Base-by-base conservation (phyloP, 129 eudicot species). In the Deinandra increscens region DNA sequence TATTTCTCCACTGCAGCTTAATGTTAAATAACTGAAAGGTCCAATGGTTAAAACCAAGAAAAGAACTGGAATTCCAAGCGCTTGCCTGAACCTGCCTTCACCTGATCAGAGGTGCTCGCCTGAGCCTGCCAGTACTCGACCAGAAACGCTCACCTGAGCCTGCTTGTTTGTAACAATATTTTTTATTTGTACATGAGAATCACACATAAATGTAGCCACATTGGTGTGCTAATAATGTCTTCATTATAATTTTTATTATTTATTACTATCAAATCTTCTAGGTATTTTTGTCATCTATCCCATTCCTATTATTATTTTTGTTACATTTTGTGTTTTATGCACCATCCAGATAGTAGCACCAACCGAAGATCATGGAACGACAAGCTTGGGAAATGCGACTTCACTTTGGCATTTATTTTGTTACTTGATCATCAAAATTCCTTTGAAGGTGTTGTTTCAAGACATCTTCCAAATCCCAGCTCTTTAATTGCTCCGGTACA, bases 341-440 rank as follows among this genome's bases (percentile, higher is more conserved):
- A 39, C 42, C 33, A 34, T 48, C 88, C 88, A 93, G 99, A 85
- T 85, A 69, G 82, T 77, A 81, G 66, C 33, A 70, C 65, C 41
- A 81, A 75, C 46, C 84, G 79, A 77, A 80, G 77, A 80, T 82
- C 89, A 66, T 93, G 90, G 97, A 87, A 77, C 60, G 91, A 73
- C 58, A 89, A 72, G 84, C 88, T 93, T 44, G 97, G 97, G 26
- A 84, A 84, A 56, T 80, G 87, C 74, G 91, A 87, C 50, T 89
- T 93, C 64, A 80, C 93, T 48, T 82, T 89, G 76, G 96, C 90
- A 71, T 87, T 71, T 72, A 75, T 85, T 67, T 72, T 93, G 43
- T 64, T 85, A 46, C 79, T 85, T 64, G 79, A 84, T 71, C 73
- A 62, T 68, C 89, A 71, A 50, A 75, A 62, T 69, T 86, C 78